Evolutionary conservation across 371 early-diverging fungal species (phyloP), one percentile per base, ranked within the genome.

Genomic region (Mortierella sp.): DNA sequence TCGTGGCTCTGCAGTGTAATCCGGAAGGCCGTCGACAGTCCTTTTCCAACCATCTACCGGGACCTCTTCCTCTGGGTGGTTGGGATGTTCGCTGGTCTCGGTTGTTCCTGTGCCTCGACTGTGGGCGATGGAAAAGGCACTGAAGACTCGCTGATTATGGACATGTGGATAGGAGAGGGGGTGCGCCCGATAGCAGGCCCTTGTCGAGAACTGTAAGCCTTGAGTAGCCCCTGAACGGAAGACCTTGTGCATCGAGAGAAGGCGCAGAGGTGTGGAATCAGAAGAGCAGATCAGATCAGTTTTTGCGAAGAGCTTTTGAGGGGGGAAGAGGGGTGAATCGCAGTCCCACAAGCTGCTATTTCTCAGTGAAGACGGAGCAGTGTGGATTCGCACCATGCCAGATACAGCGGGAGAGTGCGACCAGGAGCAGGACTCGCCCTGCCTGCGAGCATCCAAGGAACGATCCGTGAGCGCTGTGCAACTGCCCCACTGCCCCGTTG

Each of bases 1-100:
- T 23, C 70, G 46, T 19, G 76, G 76, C 31, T 76, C 76, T 41
- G 76, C 76, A 16, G 76, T 76, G 42, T 76, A 76, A 27, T 76
- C 76, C 3, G 66, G 70, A 19, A 69, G 45, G 12, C 66, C 69
- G 49, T 76, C 70, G 16, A 48, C n/a, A 1, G 73, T 73, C 26
- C 64, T 58, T 19, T 67, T 26, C 73, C 73, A 72, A 13, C 73
- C 73, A 7, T 73, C 73, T n/a, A 73, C 68, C 3, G 52, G 26
- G 7, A 19, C 23, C 6, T 54, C 49, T 2, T 30, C 30, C 19
- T 57, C 46, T 1, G 41, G 23, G 9, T 38, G 5, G 46, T 39
- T 24, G 19, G 6, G 38, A 46, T 53, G 51, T 39, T 56, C 39
- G 28, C 54, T 34, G 13, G 28, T 19, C 38, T 45, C 58, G 23